phyloP scores from a whole-genome alignment of 2,329 filamentous ascomycete genomes.

The Biscogniauxia marginata region DNA sequence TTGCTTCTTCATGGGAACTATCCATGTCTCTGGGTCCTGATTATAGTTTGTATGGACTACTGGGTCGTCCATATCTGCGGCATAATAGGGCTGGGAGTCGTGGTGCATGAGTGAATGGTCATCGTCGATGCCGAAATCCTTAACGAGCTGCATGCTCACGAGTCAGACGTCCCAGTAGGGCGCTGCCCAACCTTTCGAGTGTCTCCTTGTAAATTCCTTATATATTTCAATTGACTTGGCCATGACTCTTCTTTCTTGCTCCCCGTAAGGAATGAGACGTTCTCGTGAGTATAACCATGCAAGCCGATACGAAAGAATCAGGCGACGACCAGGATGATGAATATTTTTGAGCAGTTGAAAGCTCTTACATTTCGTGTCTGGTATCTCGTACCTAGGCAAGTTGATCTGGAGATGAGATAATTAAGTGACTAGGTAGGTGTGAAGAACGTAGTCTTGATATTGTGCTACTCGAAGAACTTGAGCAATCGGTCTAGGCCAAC shows the following conservation, averaged over 20 bases:
- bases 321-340: neutral
- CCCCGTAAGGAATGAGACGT: neutral
- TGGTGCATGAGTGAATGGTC: constrained; percentile 6
- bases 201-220: constrained; percentile 1
- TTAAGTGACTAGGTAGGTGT: constrained; percentile 2
- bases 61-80: neutral
- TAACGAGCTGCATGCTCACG: constrained; percentile 1
- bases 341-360: neutral
- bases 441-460: constrained; percentile 1
- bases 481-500: constrained; percentile 1
- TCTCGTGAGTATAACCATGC: constrained; percentile 5
- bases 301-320: neutral
- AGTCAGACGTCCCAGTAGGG: constrained; percentile 2
- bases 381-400: constrained; percentile 4
- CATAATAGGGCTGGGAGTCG: constrained; percentile 6
- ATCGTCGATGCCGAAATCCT: constrained; percentile 1
- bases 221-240: constrained; percentile 4
- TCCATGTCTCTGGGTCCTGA: constrained; percentile 3
- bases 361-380: constrained; percentile 5
- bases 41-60: constrained; percentile 1
- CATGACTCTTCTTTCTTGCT: constrained; percentile 1
- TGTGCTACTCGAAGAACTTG: constrained; percentile 1
- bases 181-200: neutral
- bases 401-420: constrained; percentile 1
- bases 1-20: constrained; percentile 4